Conservation (phyloP, 768 basidiomycete genomes). For the Leccinum ochraceum region DNA sequence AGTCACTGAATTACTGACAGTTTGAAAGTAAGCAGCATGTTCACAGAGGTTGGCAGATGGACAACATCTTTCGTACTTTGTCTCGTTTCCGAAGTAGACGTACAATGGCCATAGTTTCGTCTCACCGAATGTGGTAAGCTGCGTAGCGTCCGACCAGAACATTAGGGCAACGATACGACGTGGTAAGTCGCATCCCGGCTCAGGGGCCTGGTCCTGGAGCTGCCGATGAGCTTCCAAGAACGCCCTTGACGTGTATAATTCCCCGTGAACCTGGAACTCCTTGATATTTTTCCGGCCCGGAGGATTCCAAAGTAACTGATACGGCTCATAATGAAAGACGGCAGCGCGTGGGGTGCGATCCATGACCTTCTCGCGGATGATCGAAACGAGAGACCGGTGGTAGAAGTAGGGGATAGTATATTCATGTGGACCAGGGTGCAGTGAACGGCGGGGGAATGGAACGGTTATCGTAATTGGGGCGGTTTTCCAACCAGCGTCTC, state of each 20-base stretch:
- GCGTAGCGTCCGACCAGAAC: not conserved
- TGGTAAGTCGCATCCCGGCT: not conserved
- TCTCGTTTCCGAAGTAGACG: not conserved
- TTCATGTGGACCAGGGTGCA: not conserved
- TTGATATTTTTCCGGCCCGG: not conserved
- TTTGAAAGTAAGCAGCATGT: not conserved
- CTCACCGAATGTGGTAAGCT: not conserved
- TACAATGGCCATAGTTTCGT: not conserved
- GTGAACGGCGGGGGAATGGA: not conserved
- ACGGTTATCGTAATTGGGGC: not conserved
- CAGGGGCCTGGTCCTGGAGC: not conserved
- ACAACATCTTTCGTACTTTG: not conserved
- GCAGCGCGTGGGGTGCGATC: not conserved
- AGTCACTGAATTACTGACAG: not conserved
- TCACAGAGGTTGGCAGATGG: not conserved
- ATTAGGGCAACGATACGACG: not conserved
- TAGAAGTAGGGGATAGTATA: not conserved
- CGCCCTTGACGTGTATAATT: not conserved
- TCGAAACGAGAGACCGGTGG: not conserved
- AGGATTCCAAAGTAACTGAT: not conserved
- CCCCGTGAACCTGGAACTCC: not conserved
- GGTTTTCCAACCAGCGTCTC: not conserved
- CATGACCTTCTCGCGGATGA: not conserved
- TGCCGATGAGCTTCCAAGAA: not conserved
- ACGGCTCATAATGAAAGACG: not conserved